Percentiles rank a stretch among this genome's conserved stretches.
Conservation (phyloP, 768 basidiomycete genomes). For the Phylloporus rhodoxanthus region DNA sequence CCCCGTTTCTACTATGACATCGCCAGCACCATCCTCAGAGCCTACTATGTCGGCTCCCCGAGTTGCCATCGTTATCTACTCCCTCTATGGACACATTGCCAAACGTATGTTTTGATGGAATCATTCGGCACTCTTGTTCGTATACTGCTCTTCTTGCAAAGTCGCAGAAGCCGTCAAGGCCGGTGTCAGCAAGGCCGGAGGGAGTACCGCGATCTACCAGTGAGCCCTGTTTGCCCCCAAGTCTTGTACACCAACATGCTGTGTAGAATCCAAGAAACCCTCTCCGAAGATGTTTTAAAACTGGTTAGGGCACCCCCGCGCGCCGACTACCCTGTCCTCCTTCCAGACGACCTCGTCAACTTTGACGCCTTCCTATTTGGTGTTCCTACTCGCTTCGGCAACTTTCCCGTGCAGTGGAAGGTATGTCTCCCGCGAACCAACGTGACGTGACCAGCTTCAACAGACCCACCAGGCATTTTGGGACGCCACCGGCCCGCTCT, state of each 20-base stretch:
- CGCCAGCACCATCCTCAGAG: not conserved
- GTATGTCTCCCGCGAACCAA: slow-evolving; percentile 23
- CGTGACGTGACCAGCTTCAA: slow-evolving; percentile 18
- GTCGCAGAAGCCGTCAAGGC: slow-evolving; percentile 34
- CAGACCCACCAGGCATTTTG: slow-evolving; percentile 35
- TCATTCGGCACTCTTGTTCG: not conserved
- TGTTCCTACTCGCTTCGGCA: slow-evolving; percentile 43
- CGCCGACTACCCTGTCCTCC: slow-evolving; percentile 45
- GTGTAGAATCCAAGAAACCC: slow-evolving; percentile 73
- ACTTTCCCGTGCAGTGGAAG: slow-evolving; percentile 55
- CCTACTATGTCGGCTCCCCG: slow-evolving; percentile 26
- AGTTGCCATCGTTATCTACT: slow-evolving; percentile 45
- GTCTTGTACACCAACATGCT: not conserved
- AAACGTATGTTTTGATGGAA: slow-evolving; percentile 31
- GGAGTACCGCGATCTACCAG: slow-evolving; percentile 43
- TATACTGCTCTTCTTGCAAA: not conserved
- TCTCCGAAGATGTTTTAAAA: slow-evolving; percentile 60
- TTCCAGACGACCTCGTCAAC: slow-evolving; percentile 29
- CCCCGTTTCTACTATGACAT: slow-evolving; percentile 1
- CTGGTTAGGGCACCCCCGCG: slow-evolving; percentile 70
- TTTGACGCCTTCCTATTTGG: slow-evolving; percentile 43
- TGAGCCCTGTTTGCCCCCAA: slow-evolving; percentile 18
- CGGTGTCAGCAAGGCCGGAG: slow-evolving; percentile 40
- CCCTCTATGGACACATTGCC: slow-evolving; percentile 46
- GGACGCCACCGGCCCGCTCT: slow-evolving; percentile 45